A percentile compares a stretch with the other conserved stretches of the same genome.
These are phyloP conservation scores for Beauveria varroae DNA, from an alignment of 2,329 filamentous ascomycete species.

Conservation along the genomic window DNA sequence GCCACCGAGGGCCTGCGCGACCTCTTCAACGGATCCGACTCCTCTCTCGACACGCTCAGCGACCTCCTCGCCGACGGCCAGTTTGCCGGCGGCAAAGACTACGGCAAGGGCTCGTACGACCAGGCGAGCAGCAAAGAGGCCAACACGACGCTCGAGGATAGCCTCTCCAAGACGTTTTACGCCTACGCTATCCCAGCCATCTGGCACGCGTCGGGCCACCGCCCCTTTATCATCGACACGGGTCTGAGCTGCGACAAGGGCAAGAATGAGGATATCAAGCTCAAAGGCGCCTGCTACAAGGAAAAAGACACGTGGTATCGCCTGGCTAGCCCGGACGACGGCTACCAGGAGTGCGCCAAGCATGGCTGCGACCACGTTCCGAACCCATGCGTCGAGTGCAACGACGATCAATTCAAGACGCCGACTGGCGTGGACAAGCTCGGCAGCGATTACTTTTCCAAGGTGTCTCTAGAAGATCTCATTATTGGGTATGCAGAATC, in stretches of 20 bases:
- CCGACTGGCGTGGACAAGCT: neutral
- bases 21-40: conserved; percentile 20
- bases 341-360: neutral
- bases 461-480: neutral
- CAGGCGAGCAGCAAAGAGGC: neutral
- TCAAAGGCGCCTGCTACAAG: conserved; percentile 21
- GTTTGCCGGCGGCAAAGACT: conserved; percentile 17
- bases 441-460: neutral
- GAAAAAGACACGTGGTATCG: neutral
- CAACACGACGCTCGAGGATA: conserved; percentile 3
- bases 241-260: conserved; percentile 17
- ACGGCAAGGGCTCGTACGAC: neutral
- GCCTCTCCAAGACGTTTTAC: conserved; percentile 21
- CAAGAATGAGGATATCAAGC: conserved; percentile 8
- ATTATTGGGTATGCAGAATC: neutral
- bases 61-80: conserved; percentile 22
- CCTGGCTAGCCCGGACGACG: neutral
- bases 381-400: neutral
- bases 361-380: neutral
- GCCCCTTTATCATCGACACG: conserved; percentile 23
- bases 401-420: neutral
- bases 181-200: conserved; percentile 24
- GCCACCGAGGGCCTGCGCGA: neutral
- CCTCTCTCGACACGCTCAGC: conserved; percentile 18
- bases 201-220: conserved; percentile 21